Base-by-base conservation (phyloP, 106 monocot genomes). In the Ottelia alismoides region DNA sequence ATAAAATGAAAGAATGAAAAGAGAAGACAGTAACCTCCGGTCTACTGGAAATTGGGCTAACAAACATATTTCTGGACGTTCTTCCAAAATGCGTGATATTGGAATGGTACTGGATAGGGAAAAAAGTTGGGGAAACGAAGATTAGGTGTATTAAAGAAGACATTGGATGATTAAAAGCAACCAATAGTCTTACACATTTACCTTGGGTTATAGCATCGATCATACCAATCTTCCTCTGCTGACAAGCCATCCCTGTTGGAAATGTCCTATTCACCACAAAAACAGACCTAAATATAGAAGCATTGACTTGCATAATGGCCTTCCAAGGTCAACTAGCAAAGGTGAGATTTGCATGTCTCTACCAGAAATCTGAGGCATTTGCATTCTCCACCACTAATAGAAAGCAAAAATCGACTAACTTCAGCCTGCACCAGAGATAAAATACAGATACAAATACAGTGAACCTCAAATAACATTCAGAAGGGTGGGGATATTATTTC, bases 181-280 rank as follows among this genome's bases (percentile, higher is more conserved):
- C 6, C 21, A 56, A 45, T 28, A 22, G 30, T n/a, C 58, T 17
- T 19, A 18, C 28, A 14, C 19, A 31, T 19, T 51, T 65, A 84
- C 83, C 83, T 75, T 53, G 57, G 64, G 53, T 23, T 32, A 27
- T 75, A 62, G 28, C 67, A 58, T 44, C 78, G 51, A 24, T 65
- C 26, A 47, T 75, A 75, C 74, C 78, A 84, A 52, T 78, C 75
- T 19, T 51, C 65, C 6, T 68, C 65, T 27, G 69, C 52, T 21
- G 78, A 74, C 46, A 83, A 67, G 9, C 83, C 83, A 50, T 83
- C 70, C 51, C 71, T 78, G 31, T 83, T 78, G 5, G 83, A 84
- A 30, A 84, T 62, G 55, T 84, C 83, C 74, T 84, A 40, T 63
- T 48, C 10, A 31, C 9, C 3, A 28, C 4, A 53, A 27, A 53